These are phyloP conservation scores for Phytophthora rubi DNA, from an alignment of 352 stramenopile genomes.

Conservation along the genomic window DNA sequence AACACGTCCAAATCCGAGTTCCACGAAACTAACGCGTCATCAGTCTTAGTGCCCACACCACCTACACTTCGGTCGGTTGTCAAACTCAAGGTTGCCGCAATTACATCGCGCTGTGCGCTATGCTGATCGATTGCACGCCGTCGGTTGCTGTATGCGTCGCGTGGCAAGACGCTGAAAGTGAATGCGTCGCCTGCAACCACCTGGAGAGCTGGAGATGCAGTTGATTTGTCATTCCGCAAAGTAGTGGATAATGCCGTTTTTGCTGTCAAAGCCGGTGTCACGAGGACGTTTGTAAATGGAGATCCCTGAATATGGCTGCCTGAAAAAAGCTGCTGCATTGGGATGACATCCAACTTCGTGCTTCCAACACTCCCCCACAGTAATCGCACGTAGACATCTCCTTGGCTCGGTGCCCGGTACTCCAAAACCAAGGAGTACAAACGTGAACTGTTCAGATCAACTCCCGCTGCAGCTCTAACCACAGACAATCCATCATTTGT, in stretches of 20 bases:
- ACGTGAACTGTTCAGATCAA: constrained; percentile 41
- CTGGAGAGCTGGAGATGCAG: constrained; percentile 16
- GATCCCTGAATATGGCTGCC: constrained; percentile 57
- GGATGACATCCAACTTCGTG: constrained; percentile 52
- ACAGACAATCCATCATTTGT: constrained; percentile 23
- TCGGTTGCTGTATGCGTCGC: constrained; percentile 57
- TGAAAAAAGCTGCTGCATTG: constrained; percentile 49
- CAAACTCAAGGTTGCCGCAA: constrained; percentile 48
- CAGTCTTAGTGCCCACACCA: constrained; percentile 49
- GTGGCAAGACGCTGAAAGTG: constrained; percentile 48
- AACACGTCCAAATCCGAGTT: constrained; percentile 24
- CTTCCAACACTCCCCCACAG: constrained; percentile 48
- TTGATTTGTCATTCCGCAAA: constrained; percentile 17
- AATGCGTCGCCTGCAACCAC: constrained; percentile 41
- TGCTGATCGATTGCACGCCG: constrained; percentile 27
- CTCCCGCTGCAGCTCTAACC: constrained; percentile 21
- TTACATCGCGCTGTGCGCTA: constrained; percentile 28
- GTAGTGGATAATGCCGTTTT: constrained; percentile 21
- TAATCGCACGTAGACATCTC: constrained; percentile 48
- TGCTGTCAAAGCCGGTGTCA: constrained; percentile 40
- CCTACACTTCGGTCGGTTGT: constrained; percentile 55
- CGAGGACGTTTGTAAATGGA: constrained; percentile 53
- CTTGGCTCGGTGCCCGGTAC: constrained; percentile 54
- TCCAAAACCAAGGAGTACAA: constrained; percentile 68
- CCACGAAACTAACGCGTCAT: constrained; percentile 45